Conservation (phyloP, 306 rosid species). For the Prosopis cineraria region DNA sequence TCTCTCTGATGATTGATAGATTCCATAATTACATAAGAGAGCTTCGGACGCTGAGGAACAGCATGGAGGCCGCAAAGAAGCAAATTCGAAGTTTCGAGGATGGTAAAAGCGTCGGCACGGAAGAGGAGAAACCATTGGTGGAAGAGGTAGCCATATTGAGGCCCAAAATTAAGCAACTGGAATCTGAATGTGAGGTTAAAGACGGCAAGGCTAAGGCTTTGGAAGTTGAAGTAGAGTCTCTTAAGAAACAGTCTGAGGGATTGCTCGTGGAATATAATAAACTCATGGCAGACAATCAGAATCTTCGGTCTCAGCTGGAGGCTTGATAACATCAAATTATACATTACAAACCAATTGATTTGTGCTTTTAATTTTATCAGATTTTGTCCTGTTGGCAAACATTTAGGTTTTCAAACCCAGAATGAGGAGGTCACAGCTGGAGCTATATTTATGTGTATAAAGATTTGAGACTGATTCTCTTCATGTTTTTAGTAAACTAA, state of each 20-base stretch:
- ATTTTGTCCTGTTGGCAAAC: background rate
- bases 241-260: constrained; percentile 74
- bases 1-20: constrained; percentile 77
- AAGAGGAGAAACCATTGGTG: constrained; percentile 49
- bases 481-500: constrained; percentile 6
- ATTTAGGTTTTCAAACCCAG: background rate
- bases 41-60: constrained; percentile 65
- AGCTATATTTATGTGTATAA: background rate
- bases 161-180: constrained; percentile 52
- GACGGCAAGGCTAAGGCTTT: constrained; percentile 55
- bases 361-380: constrained; percentile 30
- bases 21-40: constrained; percentile 87
- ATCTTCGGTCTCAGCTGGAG: constrained; percentile 60
- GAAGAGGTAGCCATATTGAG: constrained; percentile 60
- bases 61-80: constrained; percentile 74
- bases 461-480: constrained; percentile 5
- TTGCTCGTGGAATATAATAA: constrained; percentile 77
- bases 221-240: constrained; percentile 65
- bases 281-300: constrained; percentile 73
- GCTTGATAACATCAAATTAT: constrained; percentile 40
- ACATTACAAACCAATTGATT: background rate
- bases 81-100: constrained; percentile 61
- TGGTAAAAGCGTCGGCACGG: constrained; percentile 37
- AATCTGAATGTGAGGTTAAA: constrained; percentile 60
- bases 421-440: background rate